These are phyloP conservation scores for Emmonsiellopsis sp. DNA, from an alignment of 2,329 filamentous ascomycete species.

Conservation along the genomic window DNA sequence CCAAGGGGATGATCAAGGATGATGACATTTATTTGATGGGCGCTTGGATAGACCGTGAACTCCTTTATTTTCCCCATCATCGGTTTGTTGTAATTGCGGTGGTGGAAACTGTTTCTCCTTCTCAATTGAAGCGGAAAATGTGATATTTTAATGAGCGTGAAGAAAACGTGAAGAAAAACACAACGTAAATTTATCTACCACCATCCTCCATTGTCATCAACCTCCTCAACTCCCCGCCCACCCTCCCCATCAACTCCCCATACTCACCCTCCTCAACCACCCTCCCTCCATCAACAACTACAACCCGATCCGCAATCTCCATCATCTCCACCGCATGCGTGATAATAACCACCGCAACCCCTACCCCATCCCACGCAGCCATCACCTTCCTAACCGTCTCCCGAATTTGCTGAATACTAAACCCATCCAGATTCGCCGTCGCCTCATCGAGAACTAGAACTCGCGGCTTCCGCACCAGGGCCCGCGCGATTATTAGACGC, in stretches of 20 bases:
- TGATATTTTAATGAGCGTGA: no score
- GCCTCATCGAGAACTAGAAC: constrained; percentile 81
- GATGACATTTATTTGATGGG: no score
- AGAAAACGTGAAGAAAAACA: not conserved
- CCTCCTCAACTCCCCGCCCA: constrained; percentile 40
- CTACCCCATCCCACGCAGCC: constrained; percentile 15
- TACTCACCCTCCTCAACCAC: constrained; percentile 63
- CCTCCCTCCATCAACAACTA: constrained; percentile 61
- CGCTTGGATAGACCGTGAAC: no score
- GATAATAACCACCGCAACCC: constrained; percentile 66
- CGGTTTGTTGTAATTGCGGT: no score
- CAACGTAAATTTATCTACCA: not conserved
- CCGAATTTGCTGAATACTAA: constrained; percentile 56
- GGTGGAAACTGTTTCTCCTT: no score
- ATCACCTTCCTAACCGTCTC: constrained; percentile 52
- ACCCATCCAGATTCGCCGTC: constrained; percentile 68
- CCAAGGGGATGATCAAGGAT: no score
- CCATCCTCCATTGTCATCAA: constrained; percentile 28
- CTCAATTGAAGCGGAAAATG: no score
- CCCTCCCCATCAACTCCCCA: constrained; percentile 44
- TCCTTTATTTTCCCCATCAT: no score
- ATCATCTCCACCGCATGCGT: constrained; percentile 85
- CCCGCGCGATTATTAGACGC: constrained; percentile 69
- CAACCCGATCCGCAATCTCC: constrained; percentile 62
- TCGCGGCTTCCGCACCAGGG: constrained; percentile 60